Evolutionary conservation across 176 grass and related monocot genomes (phyloP).

Genomic region (Puya raimondii): DNA sequence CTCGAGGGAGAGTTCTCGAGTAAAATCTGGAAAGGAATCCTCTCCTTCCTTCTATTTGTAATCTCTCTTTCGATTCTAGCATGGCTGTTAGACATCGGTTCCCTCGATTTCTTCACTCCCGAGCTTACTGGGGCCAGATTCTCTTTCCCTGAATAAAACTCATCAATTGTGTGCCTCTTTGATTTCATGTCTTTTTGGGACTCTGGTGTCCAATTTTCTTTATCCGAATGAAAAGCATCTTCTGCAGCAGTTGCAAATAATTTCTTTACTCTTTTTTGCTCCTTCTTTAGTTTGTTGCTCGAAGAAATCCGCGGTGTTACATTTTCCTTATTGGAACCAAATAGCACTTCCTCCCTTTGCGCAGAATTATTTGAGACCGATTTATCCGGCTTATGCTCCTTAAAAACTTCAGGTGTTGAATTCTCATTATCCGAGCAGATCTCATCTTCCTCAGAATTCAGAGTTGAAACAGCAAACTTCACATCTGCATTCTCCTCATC

Average conservation of each 20-base stretch:
- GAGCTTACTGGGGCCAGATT: constrained; percentile 61
- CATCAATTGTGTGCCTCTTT: constrained; percentile 11
- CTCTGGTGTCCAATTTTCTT: constrained; percentile 1
- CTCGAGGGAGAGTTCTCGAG: constrained; percentile 21
- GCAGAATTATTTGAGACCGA: background rate
- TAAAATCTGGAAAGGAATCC: constrained; percentile 49
- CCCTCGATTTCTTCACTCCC: constrained; percentile 30
- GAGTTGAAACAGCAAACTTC: constrained; percentile 15
- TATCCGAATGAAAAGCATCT: constrained; percentile 52
- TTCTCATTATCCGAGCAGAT: constrained; percentile 45
- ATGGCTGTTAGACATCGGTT: constrained; percentile 25
- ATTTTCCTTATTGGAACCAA: constrained; percentile 42
- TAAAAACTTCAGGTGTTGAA: constrained; percentile 29
- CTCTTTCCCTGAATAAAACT: constrained; percentile 73
- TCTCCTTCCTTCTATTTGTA: constrained; percentile 46
- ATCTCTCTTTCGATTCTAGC: constrained; percentile 36
- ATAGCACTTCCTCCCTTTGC: constrained; percentile 12
- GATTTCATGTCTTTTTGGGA: background rate
- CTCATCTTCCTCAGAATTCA: constrained; percentile 23
- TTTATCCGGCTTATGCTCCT: constrained; percentile 21
- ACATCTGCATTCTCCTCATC: constrained; percentile 44
- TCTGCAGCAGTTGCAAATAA: constrained; percentile 29
- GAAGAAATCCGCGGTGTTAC: constrained; percentile 3
- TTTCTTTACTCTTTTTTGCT: constrained; percentile 7
- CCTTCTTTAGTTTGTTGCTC: constrained; percentile 18